phyloP scores from a whole-genome alignment of 2,329 filamentous ascomycete genomes.

The Cylindrodendrum hubeiense region DNA sequence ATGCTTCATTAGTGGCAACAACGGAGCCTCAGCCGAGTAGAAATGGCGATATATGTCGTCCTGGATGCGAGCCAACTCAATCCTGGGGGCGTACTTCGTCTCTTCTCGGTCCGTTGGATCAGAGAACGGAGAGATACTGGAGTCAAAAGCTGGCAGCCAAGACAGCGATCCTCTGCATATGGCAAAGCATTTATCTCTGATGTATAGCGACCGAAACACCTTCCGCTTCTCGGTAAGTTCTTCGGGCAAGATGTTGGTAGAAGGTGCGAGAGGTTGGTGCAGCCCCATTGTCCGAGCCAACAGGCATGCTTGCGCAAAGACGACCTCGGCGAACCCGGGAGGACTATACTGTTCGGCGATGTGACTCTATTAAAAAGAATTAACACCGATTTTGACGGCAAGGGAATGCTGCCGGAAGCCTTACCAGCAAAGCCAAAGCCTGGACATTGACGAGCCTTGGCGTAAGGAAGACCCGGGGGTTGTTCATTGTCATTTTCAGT shows the following conservation, averaged over 20 bases:
- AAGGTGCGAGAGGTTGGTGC: conserved; percentile 35
- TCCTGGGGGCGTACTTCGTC: conserved; percentile 22
- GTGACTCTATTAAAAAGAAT: conserved; percentile 32
- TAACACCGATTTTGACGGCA: neutral
- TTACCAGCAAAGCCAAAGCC: conserved; percentile 42
- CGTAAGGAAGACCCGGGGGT: conserved; percentile 41
- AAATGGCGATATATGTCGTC: conserved; percentile 40
- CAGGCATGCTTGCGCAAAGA: conserved; percentile 43
- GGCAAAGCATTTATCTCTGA: conserved; percentile 39
- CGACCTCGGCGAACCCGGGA: conserved; percentile 36
- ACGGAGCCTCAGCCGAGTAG: conserved; percentile 28
- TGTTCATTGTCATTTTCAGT: conserved; percentile 42
- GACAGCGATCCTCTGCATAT: conserved; percentile 38
- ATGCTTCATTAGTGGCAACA: conserved; percentile 8
- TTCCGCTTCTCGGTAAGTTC: conserved; percentile 37
- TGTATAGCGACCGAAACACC: conserved; percentile 41
- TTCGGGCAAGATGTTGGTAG: conserved; percentile 16
- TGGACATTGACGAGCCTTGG: conserved; percentile 43
- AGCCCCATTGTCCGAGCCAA: conserved; percentile 44
- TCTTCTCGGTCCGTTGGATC: conserved; percentile 14
- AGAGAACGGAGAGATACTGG: conserved; percentile 7
- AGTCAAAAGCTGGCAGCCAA: conserved; percentile 38
- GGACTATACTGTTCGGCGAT: conserved; percentile 44
- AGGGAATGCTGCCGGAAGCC: neutral
- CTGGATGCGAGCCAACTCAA: conserved; percentile 41